Conservation (phyloP, 2,329 filamentous ascomycete genomes). For the Aureobasidium melanogenum region DNA sequence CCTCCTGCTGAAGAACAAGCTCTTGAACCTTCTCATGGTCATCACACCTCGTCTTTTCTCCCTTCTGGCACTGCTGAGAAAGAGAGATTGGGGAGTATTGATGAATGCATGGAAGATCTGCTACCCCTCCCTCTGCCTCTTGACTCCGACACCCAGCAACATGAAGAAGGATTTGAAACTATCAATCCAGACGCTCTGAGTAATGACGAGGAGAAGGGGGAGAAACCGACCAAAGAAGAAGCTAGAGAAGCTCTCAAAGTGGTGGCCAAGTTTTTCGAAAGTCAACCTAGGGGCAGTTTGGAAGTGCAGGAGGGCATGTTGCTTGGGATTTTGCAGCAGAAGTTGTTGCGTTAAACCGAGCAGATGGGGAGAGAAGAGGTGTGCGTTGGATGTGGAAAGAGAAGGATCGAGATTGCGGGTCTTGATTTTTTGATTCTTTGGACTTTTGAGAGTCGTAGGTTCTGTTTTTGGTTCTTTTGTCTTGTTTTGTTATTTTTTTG, state of each 20-base stretch:
- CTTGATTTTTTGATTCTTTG: too few relatives aligned
- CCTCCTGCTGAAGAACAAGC: slow-evolving; percentile 27
- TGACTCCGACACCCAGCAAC: too few relatives aligned
- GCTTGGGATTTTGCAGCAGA: slow-evolving; percentile 77
- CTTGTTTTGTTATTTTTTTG: background rate
- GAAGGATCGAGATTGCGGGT: too few relatives aligned
- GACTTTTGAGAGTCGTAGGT: background rate
- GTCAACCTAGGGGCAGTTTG: slow-evolving; percentile 57
- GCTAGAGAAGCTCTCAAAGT: slow-evolving; percentile 73
- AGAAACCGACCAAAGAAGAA: slow-evolving; percentile 65
- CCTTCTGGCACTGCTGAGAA: background rate
- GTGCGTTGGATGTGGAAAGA: too few relatives aligned
- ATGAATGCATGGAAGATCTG: slow-evolving; percentile 31
- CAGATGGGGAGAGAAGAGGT: too few relatives aligned
- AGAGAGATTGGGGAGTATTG: slow-evolving; percentile 26
- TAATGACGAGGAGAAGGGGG: slow-evolving; percentile 1
- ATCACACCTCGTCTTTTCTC: background rate
- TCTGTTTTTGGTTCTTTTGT: background rate
- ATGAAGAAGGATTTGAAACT: background rate
- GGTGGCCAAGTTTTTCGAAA: slow-evolving; percentile 72
- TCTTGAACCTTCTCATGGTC: too few relatives aligned
- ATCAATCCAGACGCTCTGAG: background rate
- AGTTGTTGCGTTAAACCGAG: slow-evolving; percentile 58
- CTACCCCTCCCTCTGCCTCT: too few relatives aligned
- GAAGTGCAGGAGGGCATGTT: slow-evolving; percentile 70